Percentiles rank a stretch among this genome's conserved stretches.
phyloP scores from a whole-genome alignment of 768 basidiomycete genomes.

The Xanthoconium stramineum region DNA sequence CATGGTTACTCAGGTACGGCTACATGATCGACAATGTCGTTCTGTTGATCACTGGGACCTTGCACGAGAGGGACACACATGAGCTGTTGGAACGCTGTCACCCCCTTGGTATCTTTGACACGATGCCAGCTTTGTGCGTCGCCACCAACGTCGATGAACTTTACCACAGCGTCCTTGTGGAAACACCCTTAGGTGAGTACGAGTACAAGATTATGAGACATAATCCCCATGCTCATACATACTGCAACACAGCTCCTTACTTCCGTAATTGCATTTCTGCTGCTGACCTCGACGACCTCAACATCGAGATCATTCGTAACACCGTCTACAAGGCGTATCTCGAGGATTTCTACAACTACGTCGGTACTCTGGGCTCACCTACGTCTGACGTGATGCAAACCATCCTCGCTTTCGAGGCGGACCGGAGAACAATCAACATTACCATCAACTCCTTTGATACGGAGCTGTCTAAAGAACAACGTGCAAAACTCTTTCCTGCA shows the following conservation, averaged over 20 bases:
- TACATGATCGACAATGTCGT: slow-evolving; percentile 99
- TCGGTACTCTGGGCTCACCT: slow-evolving; percentile 72
- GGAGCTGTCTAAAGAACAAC: slow-evolving; percentile 90
- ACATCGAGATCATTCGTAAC: slow-evolving; percentile 99
- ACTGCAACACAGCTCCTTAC: slow-evolving; percentile 66
- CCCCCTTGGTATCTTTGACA: slow-evolving; percentile 94
- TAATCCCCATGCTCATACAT: slow-evolving; percentile 4
- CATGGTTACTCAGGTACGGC: slow-evolving; percentile 61
- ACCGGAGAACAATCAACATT: slow-evolving; percentile 95
- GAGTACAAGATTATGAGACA: slow-evolving; percentile 25
- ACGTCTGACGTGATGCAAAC: slow-evolving; percentile 90
- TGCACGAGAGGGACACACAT: slow-evolving; percentile 96
- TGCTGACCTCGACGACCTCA: slow-evolving; percentile 94
- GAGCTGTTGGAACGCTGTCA: slow-evolving; percentile 96
- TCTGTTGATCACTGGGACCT: slow-evolving; percentile 92
- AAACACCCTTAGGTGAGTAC: slow-evolving; percentile 88
- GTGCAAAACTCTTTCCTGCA: slow-evolving; percentile 89
- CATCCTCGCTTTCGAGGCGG: slow-evolving; percentile 94
- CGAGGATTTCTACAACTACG: slow-evolving; percentile 92
- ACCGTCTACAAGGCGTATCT: slow-evolving; percentile 99
- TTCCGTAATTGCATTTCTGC: slow-evolving; percentile 96
- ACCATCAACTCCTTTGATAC: slow-evolving; percentile 99
- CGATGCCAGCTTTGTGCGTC: slow-evolving; percentile 98
- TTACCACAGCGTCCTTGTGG: slow-evolving; percentile 94
- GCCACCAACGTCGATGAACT: slow-evolving; percentile 98